A percentile compares a stretch with the other conserved stretches of the same genome.
Conservation (phyloP, 495 filamentous ascomycete species). For the Penicillium cinerascens region DNA sequence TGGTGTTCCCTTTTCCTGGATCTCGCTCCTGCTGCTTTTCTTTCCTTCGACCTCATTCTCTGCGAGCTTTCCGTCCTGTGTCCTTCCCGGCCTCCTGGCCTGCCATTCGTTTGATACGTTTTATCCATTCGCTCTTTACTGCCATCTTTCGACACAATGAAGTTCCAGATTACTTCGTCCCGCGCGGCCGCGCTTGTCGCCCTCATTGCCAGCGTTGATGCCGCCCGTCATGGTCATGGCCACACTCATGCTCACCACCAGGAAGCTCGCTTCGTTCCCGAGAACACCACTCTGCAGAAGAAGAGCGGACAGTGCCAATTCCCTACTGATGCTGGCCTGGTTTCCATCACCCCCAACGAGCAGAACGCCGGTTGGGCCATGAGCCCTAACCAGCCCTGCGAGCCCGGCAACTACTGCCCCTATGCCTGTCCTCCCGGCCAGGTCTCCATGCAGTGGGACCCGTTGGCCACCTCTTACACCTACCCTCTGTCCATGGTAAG, state of each 20-base stretch:
- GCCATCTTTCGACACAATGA: conserved; percentile 30
- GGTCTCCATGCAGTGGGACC: conserved; percentile 79
- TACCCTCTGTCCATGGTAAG: conserved; percentile 75
- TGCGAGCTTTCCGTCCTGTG: conserved; percentile 26
- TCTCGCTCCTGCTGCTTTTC: conserved; percentile 12
- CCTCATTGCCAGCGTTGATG: conserved; percentile 54
- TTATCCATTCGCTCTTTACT: conserved; percentile 20
- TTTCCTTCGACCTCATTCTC: conserved; percentile 26
- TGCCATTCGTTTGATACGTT: conserved; percentile 23
- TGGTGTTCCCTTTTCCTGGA: conserved; percentile 19
- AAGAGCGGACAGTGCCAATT: conserved; percentile 58
- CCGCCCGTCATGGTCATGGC: conserved; percentile 34
- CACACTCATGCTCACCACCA: conserved; percentile 28
- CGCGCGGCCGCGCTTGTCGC: conserved; percentile 50
- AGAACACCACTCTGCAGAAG: conserved; percentile 30
- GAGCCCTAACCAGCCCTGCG: conserved; percentile 71
- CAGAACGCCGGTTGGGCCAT: conserved; percentile 80
- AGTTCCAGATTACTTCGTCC: conserved; percentile 26
- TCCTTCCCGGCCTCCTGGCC: conserved; percentile 20
- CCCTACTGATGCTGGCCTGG: conserved; percentile 64
- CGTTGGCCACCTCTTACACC: conserved; percentile 59
- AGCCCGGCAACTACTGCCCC: conserved; percentile 68
- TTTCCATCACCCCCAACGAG: conserved; percentile 59
- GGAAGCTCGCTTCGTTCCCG: conserved; percentile 14
- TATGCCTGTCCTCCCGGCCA: conserved; percentile 74